These are phyloP conservation scores for Mucor circinelloides DNA, from an alignment of 371 early-diverging fungal genomes.

Conservation along the genomic window DNA sequence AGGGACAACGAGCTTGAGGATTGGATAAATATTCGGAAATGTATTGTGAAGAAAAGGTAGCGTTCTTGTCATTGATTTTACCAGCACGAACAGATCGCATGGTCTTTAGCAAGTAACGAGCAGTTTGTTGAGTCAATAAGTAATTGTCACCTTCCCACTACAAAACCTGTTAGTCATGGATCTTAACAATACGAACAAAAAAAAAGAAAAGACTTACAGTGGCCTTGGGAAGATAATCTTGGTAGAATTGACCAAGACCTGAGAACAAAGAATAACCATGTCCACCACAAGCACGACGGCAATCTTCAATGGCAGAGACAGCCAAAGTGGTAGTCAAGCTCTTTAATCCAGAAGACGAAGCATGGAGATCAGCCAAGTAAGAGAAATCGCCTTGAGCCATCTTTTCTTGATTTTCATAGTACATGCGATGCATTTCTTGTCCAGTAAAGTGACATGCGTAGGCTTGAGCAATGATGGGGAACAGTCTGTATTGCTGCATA, in stretches of 20 bases:
- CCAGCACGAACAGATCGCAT: conserved; percentile 44
- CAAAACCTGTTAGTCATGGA: neutral
- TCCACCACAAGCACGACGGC: conserved; percentile 85
- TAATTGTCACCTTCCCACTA: conserved; percentile 88
- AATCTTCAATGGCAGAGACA: conserved; percentile 76
- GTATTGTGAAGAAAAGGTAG: conserved; percentile 48
- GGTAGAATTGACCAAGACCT: conserved; percentile 76
- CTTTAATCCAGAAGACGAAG: conserved; percentile 86
- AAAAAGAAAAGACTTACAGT: conserved; percentile 42
- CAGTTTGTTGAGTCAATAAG: conserved; percentile 78
- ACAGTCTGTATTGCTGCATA: conserved; percentile 78
- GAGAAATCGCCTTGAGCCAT: conserved; percentile 76
- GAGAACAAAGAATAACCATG: conserved; percentile 84
- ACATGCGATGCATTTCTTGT: conserved; percentile 70
- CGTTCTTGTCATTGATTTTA: conserved; percentile 31
- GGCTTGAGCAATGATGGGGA: conserved; percentile 80
- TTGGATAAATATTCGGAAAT: conserved; percentile 47
- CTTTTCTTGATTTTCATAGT: conserved; percentile 64
- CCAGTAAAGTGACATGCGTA: conserved; percentile 80
- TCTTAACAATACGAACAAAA: neutral
- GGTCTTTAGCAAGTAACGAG: conserved; percentile 69
- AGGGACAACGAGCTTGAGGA: conserved; percentile 48
- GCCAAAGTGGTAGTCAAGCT: conserved; percentile 76
- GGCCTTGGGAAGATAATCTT: conserved; percentile 74
- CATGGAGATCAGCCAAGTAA: conserved; percentile 79